A percentile compares a stretch with the other conserved stretches of the same genome.
Conservation (phyloP, 2,329 filamentous ascomycete genomes). For the Cercospora citrullina region DNA sequence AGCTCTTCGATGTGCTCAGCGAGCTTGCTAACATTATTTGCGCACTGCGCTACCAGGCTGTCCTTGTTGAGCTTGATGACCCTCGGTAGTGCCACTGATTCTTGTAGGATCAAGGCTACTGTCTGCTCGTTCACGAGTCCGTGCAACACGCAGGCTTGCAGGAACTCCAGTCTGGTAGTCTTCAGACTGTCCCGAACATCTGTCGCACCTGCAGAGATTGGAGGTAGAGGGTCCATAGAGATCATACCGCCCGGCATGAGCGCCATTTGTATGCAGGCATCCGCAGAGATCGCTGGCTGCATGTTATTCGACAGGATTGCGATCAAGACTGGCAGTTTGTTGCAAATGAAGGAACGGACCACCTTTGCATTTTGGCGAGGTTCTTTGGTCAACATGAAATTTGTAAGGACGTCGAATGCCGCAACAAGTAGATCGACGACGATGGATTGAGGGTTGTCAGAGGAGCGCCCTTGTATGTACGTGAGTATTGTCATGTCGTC, state of each 20-base stretch:
- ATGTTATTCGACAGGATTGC: constrained; percentile 58
- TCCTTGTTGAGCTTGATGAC: constrained; percentile 76
- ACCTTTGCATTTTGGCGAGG: constrained; percentile 63
- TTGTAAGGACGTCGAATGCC: constrained; percentile 85
- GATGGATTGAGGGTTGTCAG: constrained; percentile 75
- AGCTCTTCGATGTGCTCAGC: constrained; percentile 78
- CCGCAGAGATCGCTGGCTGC: constrained; percentile 60
- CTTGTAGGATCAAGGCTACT: constrained; percentile 78
- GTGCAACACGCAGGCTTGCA: constrained; percentile 87
- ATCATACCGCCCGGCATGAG: constrained; percentile 55
- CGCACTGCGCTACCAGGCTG: constrained; percentile 73
- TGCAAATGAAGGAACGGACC: constrained; percentile 81
- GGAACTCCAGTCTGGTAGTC: constrained; percentile 75
- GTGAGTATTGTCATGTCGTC: constrained; percentile 78
- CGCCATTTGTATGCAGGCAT: constrained; percentile 66
- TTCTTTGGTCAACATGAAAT: constrained; percentile 74
- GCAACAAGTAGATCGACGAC: constrained; percentile 82
- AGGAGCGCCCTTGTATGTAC: constrained; percentile 82
- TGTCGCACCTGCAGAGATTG: constrained; percentile 60
- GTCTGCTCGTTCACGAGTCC: constrained; percentile 75
- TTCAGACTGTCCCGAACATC: constrained; percentile 59
- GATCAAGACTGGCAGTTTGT: constrained; percentile 66
- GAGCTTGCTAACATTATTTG: constrained; percentile 71
- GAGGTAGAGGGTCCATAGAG: constrained; percentile 66
- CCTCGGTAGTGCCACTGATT: constrained; percentile 74